Evolutionary conservation across 768 basidiomycete genomes (phyloP).

Genomic region (Boletus tomentosulus): DNA sequence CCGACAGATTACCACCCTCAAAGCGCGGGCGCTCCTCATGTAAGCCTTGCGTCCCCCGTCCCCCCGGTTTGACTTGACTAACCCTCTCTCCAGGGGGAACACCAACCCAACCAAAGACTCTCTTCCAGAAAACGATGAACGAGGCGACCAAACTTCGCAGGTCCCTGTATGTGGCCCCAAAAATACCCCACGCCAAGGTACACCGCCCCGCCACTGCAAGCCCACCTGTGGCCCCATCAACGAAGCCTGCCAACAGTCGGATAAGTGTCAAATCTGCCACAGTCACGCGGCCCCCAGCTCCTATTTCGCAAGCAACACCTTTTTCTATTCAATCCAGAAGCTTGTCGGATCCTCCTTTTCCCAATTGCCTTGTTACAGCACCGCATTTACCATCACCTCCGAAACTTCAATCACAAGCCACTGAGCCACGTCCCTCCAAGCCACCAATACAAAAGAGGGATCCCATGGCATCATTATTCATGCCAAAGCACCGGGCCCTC

Average conservation of each 20-base stretch:
- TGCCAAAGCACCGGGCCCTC: constrained; percentile 69
- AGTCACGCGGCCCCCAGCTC: constrained; percentile 32
- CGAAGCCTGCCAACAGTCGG: constrained; percentile 31
- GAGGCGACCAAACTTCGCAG: constrained; percentile 68
- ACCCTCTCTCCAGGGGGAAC: constrained; percentile 34
- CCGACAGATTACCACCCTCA: constrained; percentile 60
- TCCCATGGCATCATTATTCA: constrained; percentile 58
- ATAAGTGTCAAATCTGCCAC: constrained; percentile 52
- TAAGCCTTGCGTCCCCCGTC: constrained; percentile 30
- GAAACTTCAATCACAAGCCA: constrained; percentile 14
- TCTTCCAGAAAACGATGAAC: constrained; percentile 73
- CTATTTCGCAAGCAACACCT: constrained; percentile 7
- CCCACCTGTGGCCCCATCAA: constrained; percentile 34
- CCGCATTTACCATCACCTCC: constrained; percentile 9
- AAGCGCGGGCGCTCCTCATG: constrained; percentile 61
- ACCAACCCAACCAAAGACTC: constrained; percentile 51
- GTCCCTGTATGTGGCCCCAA: constrained; percentile 56
- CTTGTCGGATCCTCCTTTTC: constrained; percentile 6
- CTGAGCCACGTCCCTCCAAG: constrained; percentile 34
- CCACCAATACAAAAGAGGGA: constrained; percentile 51
- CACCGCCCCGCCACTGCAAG: constrained; percentile 35
- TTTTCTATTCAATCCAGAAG: constrained; percentile 33
- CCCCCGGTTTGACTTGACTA: constrained; percentile 8
- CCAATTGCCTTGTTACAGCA: constrained; percentile 30
- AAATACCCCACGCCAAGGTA: constrained; percentile 44